A percentile compares a stretch with the other conserved stretches of the same genome.
phyloP scores from a whole-genome alignment of 2,329 filamentous ascomycete species.

The Coniochaeta prunicola region DNA sequence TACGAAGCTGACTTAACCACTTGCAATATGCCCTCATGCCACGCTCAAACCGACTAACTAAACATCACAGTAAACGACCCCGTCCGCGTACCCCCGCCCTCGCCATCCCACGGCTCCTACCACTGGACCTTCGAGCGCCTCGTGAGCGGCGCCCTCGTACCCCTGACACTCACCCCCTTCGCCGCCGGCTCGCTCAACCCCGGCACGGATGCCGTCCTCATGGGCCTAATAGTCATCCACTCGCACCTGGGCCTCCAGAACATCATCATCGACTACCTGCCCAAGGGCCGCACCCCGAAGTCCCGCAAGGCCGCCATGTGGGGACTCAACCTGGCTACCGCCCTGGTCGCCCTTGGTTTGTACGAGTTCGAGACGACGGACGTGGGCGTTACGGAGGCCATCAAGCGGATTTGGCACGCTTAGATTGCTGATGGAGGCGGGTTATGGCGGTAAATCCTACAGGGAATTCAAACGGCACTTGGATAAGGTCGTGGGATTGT shows the following conservation, averaged over 20 bases:
- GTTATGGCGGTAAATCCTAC: background rate
- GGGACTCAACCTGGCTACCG: slow-evolving; percentile 70
- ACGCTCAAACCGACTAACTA: slow-evolving; percentile 8
- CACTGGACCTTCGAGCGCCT: slow-evolving; percentile 97
- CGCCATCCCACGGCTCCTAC: slow-evolving; percentile 84
- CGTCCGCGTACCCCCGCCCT: slow-evolving; percentile 62
- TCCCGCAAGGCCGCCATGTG: slow-evolving; percentile 63
- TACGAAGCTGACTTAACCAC: slow-evolving; percentile 33
- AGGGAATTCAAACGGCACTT: background rate
- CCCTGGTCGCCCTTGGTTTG: slow-evolving; percentile 76
- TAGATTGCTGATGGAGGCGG: slow-evolving; percentile 23
- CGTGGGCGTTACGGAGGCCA: slow-evolving; percentile 82
- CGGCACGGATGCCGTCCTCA: slow-evolving; percentile 76
- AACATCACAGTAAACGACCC: slow-evolving; percentile 72
- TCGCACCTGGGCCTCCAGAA: slow-evolving; percentile 94
- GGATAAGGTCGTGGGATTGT: background rate
- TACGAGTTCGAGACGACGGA: slow-evolving; percentile 99
- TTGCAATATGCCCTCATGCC: background rate
- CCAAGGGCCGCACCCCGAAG: slow-evolving; percentile 60
- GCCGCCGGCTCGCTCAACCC: slow-evolving; percentile 89
- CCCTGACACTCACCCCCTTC: slow-evolving; percentile 84
- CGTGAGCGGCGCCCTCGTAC: slow-evolving; percentile 73
- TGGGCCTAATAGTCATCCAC: slow-evolving; percentile 78
- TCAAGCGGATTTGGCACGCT: slow-evolving; percentile 86
- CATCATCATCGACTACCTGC: slow-evolving; percentile 87